Evolutionary conservation across 2,329 filamentous ascomycete species (phyloP), one percentile per base, ranked within the genome.

Genomic region (Cladosporium velox): DNA sequence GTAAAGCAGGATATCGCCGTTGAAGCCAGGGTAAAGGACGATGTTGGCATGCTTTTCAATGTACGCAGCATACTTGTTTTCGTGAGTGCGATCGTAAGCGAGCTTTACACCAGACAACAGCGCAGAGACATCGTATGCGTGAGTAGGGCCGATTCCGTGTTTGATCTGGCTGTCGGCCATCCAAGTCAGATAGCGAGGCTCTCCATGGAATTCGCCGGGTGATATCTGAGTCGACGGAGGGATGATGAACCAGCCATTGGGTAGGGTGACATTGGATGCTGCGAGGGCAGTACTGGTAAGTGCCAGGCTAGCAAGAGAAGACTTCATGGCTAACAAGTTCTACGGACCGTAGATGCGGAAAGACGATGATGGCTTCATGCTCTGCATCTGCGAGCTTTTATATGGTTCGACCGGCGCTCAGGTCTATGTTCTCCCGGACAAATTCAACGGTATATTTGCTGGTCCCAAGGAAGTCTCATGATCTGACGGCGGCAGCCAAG

Each of bases 11-110:
- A 70, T 67, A 4, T 65, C 66, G 26, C 70, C 69, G 30, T 71
- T 76, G 32, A 77, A 73, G 0, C 73, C 77, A 65, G 79, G 78
- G 26, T 73, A 66, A 24, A 78, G 80, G 1, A 78, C 79, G 5
- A 77, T 79, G 65, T 83, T 82, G 63, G 82, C 52, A 69, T 77
- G 84, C 52, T 80, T 82, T 74, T 84, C 84, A 65, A 84, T 82
- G 66, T 77, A 71, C 32, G 67, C 66, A 5, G 44, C 64, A 62
- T 72, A 71, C 38, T 70, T 71, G 3, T 66, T 62, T 30, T 72
- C 67, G 11, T 66, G 64, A 18, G 71, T 72, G 12, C 69, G 65
- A 14, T 70, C 65, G 58, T 71, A 72, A 28, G 71, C 71, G 24
- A 68, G 66, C 14, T 68, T 55, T 1, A 71, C 51, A 24, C 71